A percentile compares a stretch with the other conserved stretches of the same genome.
These are phyloP conservation scores for Trichoderma oligosporum DNA, from an alignment of 2,329 filamentous ascomycete species.

Conservation along the genomic window DNA sequence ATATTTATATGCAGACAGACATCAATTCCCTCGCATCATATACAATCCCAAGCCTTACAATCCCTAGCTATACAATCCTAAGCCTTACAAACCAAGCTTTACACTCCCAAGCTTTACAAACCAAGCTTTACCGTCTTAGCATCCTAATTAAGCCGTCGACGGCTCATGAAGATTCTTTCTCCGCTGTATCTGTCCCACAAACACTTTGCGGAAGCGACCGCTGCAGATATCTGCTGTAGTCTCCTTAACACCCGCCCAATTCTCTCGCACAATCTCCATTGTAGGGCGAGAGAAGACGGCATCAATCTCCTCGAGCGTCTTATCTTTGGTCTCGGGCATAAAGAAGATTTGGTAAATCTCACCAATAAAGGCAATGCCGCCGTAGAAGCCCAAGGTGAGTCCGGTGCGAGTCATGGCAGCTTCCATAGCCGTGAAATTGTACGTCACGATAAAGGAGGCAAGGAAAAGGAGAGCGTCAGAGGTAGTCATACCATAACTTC, in stretches of 20 bases:
- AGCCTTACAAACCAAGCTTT: no score
- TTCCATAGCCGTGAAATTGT: constrained; percentile 71
- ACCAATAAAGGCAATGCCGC: constrained; percentile 66
- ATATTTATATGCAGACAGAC: background rate
- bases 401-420: constrained; percentile 63
- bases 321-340: constrained; percentile 72
- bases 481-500: constrained; percentile 70
- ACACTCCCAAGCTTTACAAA: no score
- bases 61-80: background rate
- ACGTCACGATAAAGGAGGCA: constrained; percentile 68
- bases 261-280: constrained; percentile 57
- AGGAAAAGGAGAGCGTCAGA: constrained; percentile 67
- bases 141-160: constrained; percentile 1
- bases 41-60: background rate
- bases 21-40: background rate
- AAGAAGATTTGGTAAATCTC: constrained; percentile 71
- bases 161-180: constrained; percentile 20
- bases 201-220: constrained; percentile 26
- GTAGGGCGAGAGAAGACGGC: constrained; percentile 63
- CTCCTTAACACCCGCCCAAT: constrained; percentile 39
- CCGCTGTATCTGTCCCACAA: constrained; percentile 24
- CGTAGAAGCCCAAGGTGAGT: constrained; percentile 67
- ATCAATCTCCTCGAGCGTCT: constrained; percentile 67
- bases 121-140: background rate
- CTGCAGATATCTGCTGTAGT: constrained; percentile 27